Conservation (phyloP, 768 basidiomycete genomes). For the Phanerochaete sordida region DNA sequence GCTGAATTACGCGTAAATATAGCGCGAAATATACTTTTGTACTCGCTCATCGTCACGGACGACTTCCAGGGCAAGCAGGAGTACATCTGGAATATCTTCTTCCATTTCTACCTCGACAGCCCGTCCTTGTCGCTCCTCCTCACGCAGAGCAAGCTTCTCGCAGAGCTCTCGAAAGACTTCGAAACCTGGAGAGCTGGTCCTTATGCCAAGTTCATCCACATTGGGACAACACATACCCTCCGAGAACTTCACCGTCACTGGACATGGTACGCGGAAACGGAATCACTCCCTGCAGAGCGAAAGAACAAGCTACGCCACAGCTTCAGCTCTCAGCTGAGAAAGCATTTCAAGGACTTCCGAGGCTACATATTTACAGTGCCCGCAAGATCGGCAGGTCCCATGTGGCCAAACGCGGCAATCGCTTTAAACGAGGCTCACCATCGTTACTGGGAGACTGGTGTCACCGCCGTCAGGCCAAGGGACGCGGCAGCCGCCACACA, state of each 20-base stretch:
- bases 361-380: neutral
- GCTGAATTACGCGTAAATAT: neutral
- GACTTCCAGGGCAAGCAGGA: slow-evolving; percentile 2
- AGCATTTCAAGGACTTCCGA: neutral
- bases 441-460: neutral
- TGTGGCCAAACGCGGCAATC: neutral
- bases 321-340: neutral
- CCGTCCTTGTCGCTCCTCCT: slow-evolving; percentile 28
- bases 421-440: neutral
- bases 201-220: slow-evolving; percentile 34
- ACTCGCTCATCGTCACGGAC: slow-evolving; percentile 38
- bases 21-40: slow-evolving; percentile 49
- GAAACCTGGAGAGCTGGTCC: slow-evolving; percentile 35
- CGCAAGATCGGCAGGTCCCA: neutral
- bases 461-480: neutral
- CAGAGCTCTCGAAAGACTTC: slow-evolving; percentile 29
- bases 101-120: slow-evolving; percentile 43
- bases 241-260: slow-evolving; percentile 38
- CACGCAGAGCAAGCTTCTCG: slow-evolving; percentile 37
- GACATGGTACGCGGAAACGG: slow-evolving; percentile 26
- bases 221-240: slow-evolving; percentile 39
- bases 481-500: neutral
- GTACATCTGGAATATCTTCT: slow-evolving; percentile 45
- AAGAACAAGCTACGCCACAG: neutral
- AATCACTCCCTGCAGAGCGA: neutral